Conservation (phyloP, 2,329 filamentous ascomycete genomes). For the Arthrinium phaeospermum region DNA sequence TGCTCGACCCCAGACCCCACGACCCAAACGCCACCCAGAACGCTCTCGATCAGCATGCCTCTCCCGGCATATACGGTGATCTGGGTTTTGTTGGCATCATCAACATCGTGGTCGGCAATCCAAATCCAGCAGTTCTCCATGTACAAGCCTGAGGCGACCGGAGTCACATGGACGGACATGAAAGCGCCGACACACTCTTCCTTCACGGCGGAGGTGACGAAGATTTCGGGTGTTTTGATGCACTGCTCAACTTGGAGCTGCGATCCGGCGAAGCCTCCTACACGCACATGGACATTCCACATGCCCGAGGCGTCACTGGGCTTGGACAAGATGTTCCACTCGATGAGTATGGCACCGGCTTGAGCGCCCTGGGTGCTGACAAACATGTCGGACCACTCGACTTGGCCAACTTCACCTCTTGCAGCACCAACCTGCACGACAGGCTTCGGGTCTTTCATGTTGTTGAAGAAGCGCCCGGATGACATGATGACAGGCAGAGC, state of each 20-base stretch:
- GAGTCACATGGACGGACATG: slow-evolving; percentile 50
- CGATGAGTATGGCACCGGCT: slow-evolving; percentile 65
- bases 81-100: slow-evolving; percentile 48
- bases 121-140: slow-evolving; percentile 54
- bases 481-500: slow-evolving; percentile 59
- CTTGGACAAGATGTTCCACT: slow-evolving; percentile 62
- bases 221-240: slow-evolving; percentile 50
- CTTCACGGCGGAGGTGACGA: slow-evolving; percentile 31
- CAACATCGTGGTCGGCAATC: slow-evolving; percentile 56
- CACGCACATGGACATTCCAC: slow-evolving; percentile 80
- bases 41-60: slow-evolving; percentile 54
- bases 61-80: slow-evolving; percentile 57
- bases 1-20: slow-evolving; percentile 72
- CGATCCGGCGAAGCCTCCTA: slow-evolving; percentile 75
- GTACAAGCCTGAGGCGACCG: slow-evolving; percentile 44
- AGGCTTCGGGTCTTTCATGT: slow-evolving; percentile 57
- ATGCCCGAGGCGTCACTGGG: slow-evolving; percentile 54
- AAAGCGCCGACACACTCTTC: slow-evolving; percentile 48
- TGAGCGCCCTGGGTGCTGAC: slow-evolving; percentile 64
- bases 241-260: slow-evolving; percentile 69
- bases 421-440: slow-evolving; percentile 63
- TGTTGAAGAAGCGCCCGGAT: slow-evolving; percentile 53
- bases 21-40: slow-evolving; percentile 60
- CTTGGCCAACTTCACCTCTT: slow-evolving; percentile 58
- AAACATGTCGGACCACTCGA: slow-evolving; percentile 70